Evolutionary conservation across 2,329 filamentous ascomycete species (phyloP), one percentile per base, ranked within the genome.

Genomic region (Pseudodiploospora longispora): DNA sequence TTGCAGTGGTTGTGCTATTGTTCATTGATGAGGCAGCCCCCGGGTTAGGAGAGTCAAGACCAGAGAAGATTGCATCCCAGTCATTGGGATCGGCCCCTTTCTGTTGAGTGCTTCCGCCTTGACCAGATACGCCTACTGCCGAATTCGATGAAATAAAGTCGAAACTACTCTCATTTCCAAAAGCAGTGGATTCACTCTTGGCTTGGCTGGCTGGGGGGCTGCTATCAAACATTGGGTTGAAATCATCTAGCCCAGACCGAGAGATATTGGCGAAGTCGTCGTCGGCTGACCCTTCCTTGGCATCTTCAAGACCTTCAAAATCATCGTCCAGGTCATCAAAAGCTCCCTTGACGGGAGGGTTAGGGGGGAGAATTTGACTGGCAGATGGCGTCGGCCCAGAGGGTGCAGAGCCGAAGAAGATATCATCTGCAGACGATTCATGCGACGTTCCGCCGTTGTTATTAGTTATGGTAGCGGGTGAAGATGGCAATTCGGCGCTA

Each of bases 1-100:
- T 32, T 4, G 40, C 12, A 10, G 36, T 40, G 29, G 33, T 41
- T 4, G 36, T 31, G 36, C 40, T 38, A 38, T 44, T 33, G 31
- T 42, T 45, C 4, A 40, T 36, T 6, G 44, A 48, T 10, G 52
- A 44, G 27, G 57, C 47, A 40, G 62, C 52, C 48, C 59, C 49
- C 36, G 63, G 55, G 47, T 57, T 58, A 37, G 75, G 66, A 2
- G 75, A 76, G 54, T 91, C 85, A 6, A 95, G 70, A 28, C 83
- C 83, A 2, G 87, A 85, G 66, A 97, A 97, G 44, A 97, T 87
- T 34, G 88, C 85, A 58, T 97, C 91, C 93, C 93, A 97, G 62
- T 97, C 91, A 54, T 94, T 85, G 31, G 70, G 67, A 10, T 77
- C 75, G 0, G 67, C 54, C 29, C 64, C 59, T 47, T 69, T 63